phyloP scores from a whole-genome alignment of 2,329 filamentous ascomycete genomes.

The Pseudocercospora fijiensis region DNA sequence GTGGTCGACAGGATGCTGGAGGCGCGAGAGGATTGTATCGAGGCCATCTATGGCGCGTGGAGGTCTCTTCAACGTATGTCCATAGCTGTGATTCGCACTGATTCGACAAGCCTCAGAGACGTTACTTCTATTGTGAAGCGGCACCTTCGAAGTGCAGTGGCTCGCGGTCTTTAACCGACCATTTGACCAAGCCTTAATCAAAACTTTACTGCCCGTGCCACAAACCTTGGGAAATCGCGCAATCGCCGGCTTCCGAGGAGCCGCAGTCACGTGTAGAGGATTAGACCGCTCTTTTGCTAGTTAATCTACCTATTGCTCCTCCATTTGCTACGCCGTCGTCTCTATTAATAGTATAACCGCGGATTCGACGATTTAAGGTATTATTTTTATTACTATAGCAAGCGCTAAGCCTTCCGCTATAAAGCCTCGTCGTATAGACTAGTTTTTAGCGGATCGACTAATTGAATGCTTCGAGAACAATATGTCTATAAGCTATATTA shows the following conservation, averaged over 20 bases:
- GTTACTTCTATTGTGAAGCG: not conserved
- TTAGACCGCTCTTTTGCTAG: not conserved
- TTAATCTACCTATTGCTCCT: not conserved
- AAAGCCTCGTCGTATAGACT: not conserved
- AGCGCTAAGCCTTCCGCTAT: not conserved
- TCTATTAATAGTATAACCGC: not conserved
- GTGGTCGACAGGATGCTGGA: conserved; percentile 17
- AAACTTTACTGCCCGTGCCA: too few species aligned
- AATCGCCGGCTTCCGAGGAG: not conserved
- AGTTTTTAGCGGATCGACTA: not conserved
- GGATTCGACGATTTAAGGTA: not conserved
- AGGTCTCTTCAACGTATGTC: conserved; percentile 41
- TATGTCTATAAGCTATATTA: not conserved
- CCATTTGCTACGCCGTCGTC: not conserved
- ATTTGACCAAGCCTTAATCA: not conserved
- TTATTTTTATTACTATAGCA: not conserved
- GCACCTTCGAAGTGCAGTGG: not conserved
- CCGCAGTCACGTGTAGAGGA: not conserved
- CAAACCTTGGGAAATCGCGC: not conserved
- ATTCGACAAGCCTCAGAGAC: not conserved
- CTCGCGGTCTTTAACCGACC: not conserved
- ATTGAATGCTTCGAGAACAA: not conserved
- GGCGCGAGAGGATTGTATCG: conserved; percentile 22
- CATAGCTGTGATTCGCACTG: conserved; percentile 19
- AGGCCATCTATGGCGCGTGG: conserved; percentile 28